Conservation (phyloP, 2,329 filamentous ascomycete genomes). For the Paecilomyces sp. region DNA sequence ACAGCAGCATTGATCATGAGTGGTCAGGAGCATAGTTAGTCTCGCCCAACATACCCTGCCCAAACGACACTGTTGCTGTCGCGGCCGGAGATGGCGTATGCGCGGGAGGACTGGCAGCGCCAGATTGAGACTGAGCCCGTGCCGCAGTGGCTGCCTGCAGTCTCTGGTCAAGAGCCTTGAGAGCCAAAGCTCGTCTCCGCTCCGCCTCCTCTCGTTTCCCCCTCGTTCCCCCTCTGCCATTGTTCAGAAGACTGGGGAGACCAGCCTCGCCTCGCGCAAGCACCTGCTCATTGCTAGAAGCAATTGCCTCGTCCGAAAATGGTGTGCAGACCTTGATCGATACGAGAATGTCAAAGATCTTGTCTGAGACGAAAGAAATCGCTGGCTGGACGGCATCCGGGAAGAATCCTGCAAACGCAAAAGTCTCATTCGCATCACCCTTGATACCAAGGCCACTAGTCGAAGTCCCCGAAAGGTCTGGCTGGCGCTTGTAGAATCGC, state of each 20-base stretch:
- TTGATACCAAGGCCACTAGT: constrained; percentile 55
- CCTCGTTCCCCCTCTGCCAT: constrained; percentile 32
- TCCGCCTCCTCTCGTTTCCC: constrained; percentile 86
- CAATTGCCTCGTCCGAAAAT: constrained; percentile 74
- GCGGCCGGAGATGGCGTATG: constrained; percentile 39
- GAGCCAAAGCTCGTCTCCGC: constrained; percentile 74
- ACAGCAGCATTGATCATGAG: constrained; percentile 15
- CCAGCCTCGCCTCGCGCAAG: constrained; percentile 56
- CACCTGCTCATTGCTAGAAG: constrained; percentile 64
- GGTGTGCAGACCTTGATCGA: constrained; percentile 72
- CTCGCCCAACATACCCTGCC: constrained; percentile 56
- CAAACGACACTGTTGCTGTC: constrained; percentile 49
- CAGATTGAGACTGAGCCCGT: constrained; percentile 34
- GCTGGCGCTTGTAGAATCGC: constrained; percentile 75
- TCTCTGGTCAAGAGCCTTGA: constrained; percentile 87
- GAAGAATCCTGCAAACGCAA: constrained; percentile 94
- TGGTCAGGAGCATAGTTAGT: constrained; percentile 64
- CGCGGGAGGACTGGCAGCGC: constrained; percentile 22
- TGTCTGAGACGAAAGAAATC: constrained; percentile 64
- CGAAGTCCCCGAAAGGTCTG: constrained; percentile 47
- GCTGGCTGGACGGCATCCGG: constrained; percentile 74
- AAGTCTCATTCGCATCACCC: constrained; percentile 92
- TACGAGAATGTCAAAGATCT: constrained; percentile 68
- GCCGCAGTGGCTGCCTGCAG: constrained; percentile 71
- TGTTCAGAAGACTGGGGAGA: constrained; percentile 52